Conservation (phyloP, 2,329 filamentous ascomycete genomes). For the Aspergillus glaucus region DNA sequence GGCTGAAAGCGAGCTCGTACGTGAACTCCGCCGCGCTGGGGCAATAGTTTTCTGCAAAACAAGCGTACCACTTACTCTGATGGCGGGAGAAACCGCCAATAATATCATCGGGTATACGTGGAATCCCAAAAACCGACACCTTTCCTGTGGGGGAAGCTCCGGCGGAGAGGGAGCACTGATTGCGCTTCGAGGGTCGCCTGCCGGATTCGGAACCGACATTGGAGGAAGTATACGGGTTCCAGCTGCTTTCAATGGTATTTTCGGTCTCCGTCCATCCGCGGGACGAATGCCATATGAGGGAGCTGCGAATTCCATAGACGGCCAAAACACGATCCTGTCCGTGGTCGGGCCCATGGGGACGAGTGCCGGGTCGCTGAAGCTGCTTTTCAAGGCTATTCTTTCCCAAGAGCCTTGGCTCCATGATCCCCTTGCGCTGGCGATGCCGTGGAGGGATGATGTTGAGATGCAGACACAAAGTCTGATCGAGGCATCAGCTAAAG, state of each 20-base stretch:
- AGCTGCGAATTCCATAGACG: constrained; percentile 58
- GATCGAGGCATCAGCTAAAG: constrained; percentile 28
- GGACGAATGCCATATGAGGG: constrained; percentile 52
- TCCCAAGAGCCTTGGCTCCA: constrained; percentile 57
- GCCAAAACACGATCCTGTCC: constrained; percentile 57
- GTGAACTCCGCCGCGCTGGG: constrained; percentile 47
- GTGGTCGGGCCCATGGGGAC: constrained; percentile 59
- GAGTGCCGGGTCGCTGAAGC: constrained; percentile 47
- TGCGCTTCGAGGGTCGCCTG: constrained; percentile 48
- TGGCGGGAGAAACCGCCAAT: constrained; percentile 57
- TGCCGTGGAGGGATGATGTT: constrained; percentile 56
- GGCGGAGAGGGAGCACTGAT: constrained; percentile 55
- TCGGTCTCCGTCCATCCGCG: constrained; percentile 49
- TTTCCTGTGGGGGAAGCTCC: constrained; percentile 52
- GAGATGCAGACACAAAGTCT: constrained; percentile 32
- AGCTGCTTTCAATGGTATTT: constrained; percentile 54
- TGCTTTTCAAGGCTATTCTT: constrained; percentile 54
- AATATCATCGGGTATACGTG: constrained; percentile 54
- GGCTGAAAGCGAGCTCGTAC: constrained; percentile 54
- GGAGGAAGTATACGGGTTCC: constrained; percentile 55
- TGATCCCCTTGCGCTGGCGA: constrained; percentile 59
- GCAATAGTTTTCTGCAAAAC: constrained; percentile 53
- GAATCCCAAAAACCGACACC: constrained; percentile 51
- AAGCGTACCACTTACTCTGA: constrained; percentile 49
- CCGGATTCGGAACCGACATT: constrained; percentile 54